phyloP scores from a whole-genome alignment of 768 basidiomycete species.

The Trichaptum fuscoviolaceum region DNA sequence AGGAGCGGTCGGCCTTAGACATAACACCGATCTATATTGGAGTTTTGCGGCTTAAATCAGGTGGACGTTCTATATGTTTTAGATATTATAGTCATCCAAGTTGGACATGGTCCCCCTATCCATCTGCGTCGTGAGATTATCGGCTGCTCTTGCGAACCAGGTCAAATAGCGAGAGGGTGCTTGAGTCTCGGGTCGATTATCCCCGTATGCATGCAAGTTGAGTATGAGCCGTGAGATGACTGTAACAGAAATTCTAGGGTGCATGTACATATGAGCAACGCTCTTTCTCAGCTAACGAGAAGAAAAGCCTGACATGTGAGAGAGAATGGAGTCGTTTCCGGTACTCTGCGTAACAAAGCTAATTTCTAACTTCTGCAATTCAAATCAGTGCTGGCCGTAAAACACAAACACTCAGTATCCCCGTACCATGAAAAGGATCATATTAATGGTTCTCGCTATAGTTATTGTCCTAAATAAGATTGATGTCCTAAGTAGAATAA shows the following conservation, averaged over 20 bases:
- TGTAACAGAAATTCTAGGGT: not conserved
- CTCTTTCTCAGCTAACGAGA: not conserved
- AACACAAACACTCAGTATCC: not conserved
- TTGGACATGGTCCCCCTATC: not conserved
- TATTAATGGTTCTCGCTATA: not conserved
- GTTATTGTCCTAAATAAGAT: not conserved
- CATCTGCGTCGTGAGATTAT: not conserved
- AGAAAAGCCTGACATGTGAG: not conserved
- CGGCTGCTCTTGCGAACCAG: not conserved
- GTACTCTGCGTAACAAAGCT: not conserved
- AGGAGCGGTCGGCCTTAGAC: not conserved
- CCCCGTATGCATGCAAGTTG: not conserved
- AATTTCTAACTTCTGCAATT: not conserved
- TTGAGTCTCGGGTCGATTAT: not conserved
- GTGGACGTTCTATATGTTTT: no score
- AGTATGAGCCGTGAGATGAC: not conserved
- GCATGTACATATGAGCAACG: not conserved
- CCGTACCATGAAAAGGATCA: not conserved
- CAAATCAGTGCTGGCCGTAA: not conserved
- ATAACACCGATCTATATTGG: not conserved
- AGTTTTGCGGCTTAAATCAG: not conserved
- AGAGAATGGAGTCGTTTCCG: not conserved
- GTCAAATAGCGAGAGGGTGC: not conserved
- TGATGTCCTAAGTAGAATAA: not conserved
- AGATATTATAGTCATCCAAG: no score